phyloP scores from a whole-genome alignment of 2,329 filamentous ascomycete species.

The Lasiodiplodia theobromae region DNA sequence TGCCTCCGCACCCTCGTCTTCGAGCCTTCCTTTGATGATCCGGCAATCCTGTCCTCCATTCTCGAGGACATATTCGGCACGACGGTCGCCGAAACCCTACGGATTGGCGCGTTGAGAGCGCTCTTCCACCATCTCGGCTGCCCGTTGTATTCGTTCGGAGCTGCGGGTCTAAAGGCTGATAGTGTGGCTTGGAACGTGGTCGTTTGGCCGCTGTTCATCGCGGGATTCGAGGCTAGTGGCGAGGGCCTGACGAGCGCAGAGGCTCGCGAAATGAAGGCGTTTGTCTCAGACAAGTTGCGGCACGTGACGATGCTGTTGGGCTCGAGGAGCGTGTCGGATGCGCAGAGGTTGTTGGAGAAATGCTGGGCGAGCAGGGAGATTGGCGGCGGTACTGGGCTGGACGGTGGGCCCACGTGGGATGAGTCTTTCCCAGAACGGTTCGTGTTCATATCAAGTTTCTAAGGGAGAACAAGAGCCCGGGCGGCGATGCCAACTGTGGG shows the following conservation, averaged over 20 bases:
- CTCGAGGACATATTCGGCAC: not conserved
- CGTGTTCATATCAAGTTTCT: not conserved
- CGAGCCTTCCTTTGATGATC: not conserved
- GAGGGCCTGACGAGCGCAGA: not conserved
- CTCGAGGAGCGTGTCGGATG: not conserved
- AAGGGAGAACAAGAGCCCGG: too few relatives aligned
- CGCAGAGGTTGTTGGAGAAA: not conserved
- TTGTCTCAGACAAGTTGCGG: not conserved
- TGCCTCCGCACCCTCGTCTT: conserved; percentile 5
- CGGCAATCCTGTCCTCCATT: not conserved
- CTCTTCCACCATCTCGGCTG: not conserved
- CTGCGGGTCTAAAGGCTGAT: not conserved
- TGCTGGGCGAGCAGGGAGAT: not conserved
- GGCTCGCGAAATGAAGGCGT: not conserved
- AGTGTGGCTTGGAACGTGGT: not conserved
- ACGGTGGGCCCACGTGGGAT: not conserved
- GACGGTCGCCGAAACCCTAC: not conserved
- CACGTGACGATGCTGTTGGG: not conserved
- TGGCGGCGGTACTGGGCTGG: not conserved
- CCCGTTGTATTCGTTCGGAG: not conserved
- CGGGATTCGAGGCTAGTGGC: not conserved
- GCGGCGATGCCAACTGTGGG: too few relatives aligned
- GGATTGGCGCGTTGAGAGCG: not conserved
- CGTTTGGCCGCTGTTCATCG: not conserved
- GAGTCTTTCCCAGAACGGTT: not conserved